phyloP scores from a whole-genome alignment of 306 rosid genomes.

The Glycyrrhiza uralensis region DNA sequence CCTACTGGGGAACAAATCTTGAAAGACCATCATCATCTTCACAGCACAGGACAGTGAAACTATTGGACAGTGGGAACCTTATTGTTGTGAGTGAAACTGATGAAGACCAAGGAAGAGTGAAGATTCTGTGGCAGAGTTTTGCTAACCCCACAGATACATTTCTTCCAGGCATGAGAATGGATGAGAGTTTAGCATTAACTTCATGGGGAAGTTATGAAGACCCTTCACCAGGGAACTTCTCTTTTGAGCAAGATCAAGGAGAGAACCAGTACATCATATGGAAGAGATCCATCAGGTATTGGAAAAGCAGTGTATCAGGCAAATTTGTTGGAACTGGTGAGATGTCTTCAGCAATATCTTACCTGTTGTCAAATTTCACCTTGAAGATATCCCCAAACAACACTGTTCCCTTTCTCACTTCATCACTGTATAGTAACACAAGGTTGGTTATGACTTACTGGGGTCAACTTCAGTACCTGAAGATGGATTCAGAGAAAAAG shows the following conservation, averaged over 20 bases:
- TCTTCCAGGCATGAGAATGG: constrained; percentile 81
- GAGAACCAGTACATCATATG: constrained; percentile 54
- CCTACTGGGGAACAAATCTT: constrained; percentile 54
- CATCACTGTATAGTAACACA: constrained; percentile 52
- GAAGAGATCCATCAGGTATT: constrained; percentile 69
- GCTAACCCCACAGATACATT: constrained; percentile 72
- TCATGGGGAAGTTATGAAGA: constrained; percentile 67
- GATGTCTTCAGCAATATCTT: constrained; percentile 62
- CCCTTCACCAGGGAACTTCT: constrained; percentile 68
- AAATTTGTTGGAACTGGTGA: constrained; percentile 49
- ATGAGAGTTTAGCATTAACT: constrained; percentile 43
- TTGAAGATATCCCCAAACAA: constrained; percentile 39
- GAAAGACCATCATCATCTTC: constrained; percentile 38
- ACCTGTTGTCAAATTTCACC: constrained; percentile 58
- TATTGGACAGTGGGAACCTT: constrained; percentile 69
- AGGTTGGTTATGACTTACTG: constrained; percentile 54
- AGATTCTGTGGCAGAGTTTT: constrained; percentile 68
- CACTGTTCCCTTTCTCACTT: constrained; percentile 56
- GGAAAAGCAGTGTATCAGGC: constrained; percentile 67
- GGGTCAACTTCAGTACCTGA: constrained; percentile 58
- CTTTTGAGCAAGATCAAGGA: constrained; percentile 60
- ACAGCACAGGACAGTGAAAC: constrained; percentile 28
- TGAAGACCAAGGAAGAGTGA: constrained; percentile 34
- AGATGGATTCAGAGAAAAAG: constrained; percentile 47
- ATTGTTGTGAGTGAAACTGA: constrained; percentile 35